These are phyloP conservation scores for Aphanomyces euteiches DNA, from an alignment of 352 stramenopile species.

Conservation along the genomic window DNA sequence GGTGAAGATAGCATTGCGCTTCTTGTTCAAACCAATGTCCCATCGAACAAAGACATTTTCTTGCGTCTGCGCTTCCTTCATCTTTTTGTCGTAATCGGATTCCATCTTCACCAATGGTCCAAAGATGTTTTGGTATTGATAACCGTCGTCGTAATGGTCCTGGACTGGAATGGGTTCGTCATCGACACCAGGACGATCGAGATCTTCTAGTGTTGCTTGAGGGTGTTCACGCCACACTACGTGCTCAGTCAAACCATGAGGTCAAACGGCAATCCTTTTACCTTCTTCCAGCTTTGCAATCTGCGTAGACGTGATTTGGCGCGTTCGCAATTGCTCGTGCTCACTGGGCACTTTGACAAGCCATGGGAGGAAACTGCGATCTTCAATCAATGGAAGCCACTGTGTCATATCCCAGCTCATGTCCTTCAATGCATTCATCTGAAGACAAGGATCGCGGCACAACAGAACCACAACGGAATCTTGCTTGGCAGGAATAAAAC, in stretches of 20 bases:
- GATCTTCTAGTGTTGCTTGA: conserved; percentile 93
- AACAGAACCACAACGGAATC: conserved; percentile 97
- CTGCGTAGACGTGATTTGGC: conserved; percentile 90
- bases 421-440: conserved; percentile 96
- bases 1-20: conserved; percentile 94
- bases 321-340: conserved; percentile 88
- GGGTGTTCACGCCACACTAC: conserved; percentile 96
- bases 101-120: conserved; percentile 99
- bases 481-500: conserved; percentile 97
- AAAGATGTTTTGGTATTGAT: conserved; percentile 99
- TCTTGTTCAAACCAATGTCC: conserved; percentile 96
- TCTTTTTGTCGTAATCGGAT: conserved; percentile 99
- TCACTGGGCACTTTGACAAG: conserved; percentile 93
- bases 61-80: conserved; percentile 96
- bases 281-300: conserved; percentile 83
- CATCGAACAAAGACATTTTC: conserved; percentile 91
- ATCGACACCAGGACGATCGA: conserved; percentile 91
- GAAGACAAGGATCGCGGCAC: conserved; percentile 95
- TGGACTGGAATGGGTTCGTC: conserved; percentile 83
- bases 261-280: background rate
- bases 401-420: conserved; percentile 99
- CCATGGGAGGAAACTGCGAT: conserved; percentile 96
- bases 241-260: too few species aligned
- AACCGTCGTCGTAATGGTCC: conserved; percentile 96
- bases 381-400: conserved; percentile 98